Evolutionary conservation across 352 stramenopile species (phyloP).

Genomic region (Achlya hypogyna): DNA sequence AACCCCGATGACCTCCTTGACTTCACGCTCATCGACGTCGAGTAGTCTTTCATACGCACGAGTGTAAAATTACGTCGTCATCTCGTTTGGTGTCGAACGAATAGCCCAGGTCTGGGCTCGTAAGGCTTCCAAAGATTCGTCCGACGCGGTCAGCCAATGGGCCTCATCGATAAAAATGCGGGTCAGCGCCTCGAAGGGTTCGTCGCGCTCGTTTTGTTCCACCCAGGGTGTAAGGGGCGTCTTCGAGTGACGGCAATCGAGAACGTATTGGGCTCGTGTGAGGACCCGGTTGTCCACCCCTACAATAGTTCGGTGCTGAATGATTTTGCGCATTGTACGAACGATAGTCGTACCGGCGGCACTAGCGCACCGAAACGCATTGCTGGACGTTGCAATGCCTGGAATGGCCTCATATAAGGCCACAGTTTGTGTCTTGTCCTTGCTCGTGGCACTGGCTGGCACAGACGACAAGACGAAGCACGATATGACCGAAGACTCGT

Average conservation of each 20-base stretch:
- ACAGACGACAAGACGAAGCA: conserved; percentile 22
- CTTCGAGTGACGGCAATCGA: conserved; percentile 29
- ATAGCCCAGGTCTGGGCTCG: background rate
- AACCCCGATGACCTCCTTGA: background rate
- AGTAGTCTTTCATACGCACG: background rate
- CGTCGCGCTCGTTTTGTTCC: conserved; percentile 23
- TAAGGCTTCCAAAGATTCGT: conserved; percentile 26
- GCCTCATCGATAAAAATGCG: conserved; percentile 40
- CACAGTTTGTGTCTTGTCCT: conserved; percentile 18
- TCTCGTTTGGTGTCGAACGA: background rate
- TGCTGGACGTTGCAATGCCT: conserved; percentile 60
- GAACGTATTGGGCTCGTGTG: conserved; percentile 35
- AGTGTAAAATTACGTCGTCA: background rate
- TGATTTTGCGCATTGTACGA: conserved; percentile 12
- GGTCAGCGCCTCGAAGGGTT: conserved; percentile 31
- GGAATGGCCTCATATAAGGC: conserved; percentile 52
- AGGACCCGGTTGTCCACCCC: conserved; percentile 37
- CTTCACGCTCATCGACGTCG: background rate
- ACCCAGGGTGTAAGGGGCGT: conserved; percentile 23
- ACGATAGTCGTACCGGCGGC: conserved; percentile 39
- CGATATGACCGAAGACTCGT: conserved; percentile 6
- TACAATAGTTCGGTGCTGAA: no score
- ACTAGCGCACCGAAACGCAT: conserved; percentile 55
- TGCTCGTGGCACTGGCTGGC: background rate
- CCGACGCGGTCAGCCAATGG: conserved; percentile 37